Evolutionary conservation across 2,329 filamentous ascomycete genomes (phyloP).

Genomic region (Diaporthe humulicola): DNA sequence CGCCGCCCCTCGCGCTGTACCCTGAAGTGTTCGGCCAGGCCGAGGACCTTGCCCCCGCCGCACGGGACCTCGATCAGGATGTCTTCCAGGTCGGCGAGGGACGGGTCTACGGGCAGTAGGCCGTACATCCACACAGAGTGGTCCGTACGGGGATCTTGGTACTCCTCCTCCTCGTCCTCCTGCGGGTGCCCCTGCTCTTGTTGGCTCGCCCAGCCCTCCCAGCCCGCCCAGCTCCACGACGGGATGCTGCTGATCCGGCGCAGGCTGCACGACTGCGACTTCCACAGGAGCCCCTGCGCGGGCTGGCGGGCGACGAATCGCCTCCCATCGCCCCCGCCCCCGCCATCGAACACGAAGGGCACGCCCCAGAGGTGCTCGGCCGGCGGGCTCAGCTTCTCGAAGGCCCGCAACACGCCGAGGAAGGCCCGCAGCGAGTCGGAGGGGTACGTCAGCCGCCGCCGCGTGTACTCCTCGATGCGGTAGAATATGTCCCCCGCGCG

Average conservation of each 20-base stretch:
- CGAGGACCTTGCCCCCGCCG: not conserved
- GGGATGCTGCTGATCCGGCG: not conserved
- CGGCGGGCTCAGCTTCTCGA: not conserved
- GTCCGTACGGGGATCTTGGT: not conserved
- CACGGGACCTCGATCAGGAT: not conserved
- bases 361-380: not conserved
- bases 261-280: not conserved
- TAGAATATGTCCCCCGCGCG: not conserved
- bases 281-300: not conserved
- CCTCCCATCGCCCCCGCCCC: too few relatives aligned
- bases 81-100: not conserved
- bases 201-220: not conserved
- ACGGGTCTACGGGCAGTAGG: not conserved
- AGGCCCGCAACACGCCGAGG: not conserved
- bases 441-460: not conserved
- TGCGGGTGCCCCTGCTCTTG: not conserved
- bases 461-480: not conserved
- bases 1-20: not conserved
- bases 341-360: not conserved
- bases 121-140: not conserved
- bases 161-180: not conserved
- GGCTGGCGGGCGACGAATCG: not conserved
- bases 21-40: not conserved
- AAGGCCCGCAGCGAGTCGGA: not conserved
- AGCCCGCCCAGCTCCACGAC: not conserved